Conservation (phyloP, 495 filamentous ascomycete species). For the Thermothielavioides terrestris region DNA sequence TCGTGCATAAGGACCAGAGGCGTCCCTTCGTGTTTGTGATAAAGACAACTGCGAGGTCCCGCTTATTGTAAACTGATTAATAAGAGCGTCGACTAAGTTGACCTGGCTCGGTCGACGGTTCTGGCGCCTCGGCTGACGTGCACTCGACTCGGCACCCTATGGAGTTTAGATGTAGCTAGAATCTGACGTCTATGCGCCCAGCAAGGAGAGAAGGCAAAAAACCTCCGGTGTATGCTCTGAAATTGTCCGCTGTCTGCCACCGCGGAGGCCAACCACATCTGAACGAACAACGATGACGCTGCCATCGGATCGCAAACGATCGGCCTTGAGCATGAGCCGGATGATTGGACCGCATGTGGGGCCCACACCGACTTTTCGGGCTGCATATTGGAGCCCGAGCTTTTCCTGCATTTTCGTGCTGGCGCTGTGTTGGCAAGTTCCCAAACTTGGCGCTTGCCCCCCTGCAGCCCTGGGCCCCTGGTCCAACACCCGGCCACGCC, state of each 20-base stretch:
- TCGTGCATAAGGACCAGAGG: constrained; percentile 20
- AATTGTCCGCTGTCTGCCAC: too few relatives aligned
- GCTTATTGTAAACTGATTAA: constrained; percentile 17
- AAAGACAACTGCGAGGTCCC: constrained; percentile 10
- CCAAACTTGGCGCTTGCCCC: constrained; percentile 11
- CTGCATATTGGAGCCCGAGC: constrained; percentile 18
- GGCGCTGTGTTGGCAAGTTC: constrained; percentile 21
- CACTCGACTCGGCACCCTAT: too few relatives aligned
- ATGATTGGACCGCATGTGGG: constrained; percentile 1
- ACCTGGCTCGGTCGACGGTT: constrained; percentile 3
- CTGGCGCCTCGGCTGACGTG: neutral
- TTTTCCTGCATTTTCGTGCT: constrained; percentile 6
- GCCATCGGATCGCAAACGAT: neutral
- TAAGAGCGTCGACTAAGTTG: constrained; percentile 15
- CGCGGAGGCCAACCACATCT: too few relatives aligned
- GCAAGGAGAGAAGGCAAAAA: neutral
- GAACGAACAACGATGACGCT: neutral
- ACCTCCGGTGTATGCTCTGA: neutral
- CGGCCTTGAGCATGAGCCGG: neutral
- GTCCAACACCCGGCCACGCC: constrained; percentile 10
- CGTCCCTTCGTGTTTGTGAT: constrained; percentile 19
- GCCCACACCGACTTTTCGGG: constrained; percentile 31
- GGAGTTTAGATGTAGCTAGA: too few relatives aligned
- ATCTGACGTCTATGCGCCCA: too few relatives aligned
- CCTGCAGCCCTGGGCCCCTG: constrained; percentile 15